These are phyloP conservation scores for Tylopilus sp. DNA, from an alignment of 768 basidiomycete genomes.

Conservation along the genomic window DNA sequence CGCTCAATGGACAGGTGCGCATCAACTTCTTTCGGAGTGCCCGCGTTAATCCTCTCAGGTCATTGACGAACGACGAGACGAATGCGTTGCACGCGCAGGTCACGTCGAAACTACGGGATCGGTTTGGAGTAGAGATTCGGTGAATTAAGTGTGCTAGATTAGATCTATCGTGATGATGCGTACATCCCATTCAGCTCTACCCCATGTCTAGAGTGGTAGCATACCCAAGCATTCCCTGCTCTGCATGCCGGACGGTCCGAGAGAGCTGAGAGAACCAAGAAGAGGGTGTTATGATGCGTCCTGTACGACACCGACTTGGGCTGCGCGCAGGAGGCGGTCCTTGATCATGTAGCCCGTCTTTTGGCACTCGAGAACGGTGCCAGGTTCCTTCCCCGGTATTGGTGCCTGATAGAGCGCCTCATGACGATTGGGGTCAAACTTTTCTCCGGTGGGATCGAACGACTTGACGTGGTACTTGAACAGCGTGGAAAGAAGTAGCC, in stretches of 20 bases:
- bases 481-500: slow-evolving; percentile 82
- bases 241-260: background rate
- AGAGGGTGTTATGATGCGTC: slow-evolving; percentile 40
- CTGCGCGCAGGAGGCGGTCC: slow-evolving; percentile 87
- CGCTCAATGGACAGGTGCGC: slow-evolving; percentile 91
- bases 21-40: background rate
- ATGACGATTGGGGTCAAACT: slow-evolving; percentile 92
- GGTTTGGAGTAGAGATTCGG: slow-evolving; percentile 85
- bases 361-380: slow-evolving; percentile 86
- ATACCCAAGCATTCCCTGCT: slow-evolving; percentile 13
- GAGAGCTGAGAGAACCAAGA: background rate
- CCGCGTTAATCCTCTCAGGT: slow-evolving; percentile 42
- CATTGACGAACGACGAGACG: slow-evolving; percentile 84
- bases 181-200: slow-evolving; percentile 20
- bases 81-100: slow-evolving; percentile 74
- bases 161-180: slow-evolving; percentile 34
- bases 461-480: slow-evolving; percentile 90
- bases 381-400: slow-evolving; percentile 84
- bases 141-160: slow-evolving; percentile 48
- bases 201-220: slow-evolving; percentile 28
- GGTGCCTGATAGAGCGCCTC: slow-evolving; percentile 96
- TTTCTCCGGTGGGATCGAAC: slow-evolving; percentile 89
- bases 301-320: slow-evolving; percentile 95
- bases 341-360: slow-evolving; percentile 94
- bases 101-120: slow-evolving; percentile 49